These are phyloP conservation scores for Aspergillus olivimuriae DNA, from an alignment of 495 filamentous ascomycete genomes.

Conservation along the genomic window DNA sequence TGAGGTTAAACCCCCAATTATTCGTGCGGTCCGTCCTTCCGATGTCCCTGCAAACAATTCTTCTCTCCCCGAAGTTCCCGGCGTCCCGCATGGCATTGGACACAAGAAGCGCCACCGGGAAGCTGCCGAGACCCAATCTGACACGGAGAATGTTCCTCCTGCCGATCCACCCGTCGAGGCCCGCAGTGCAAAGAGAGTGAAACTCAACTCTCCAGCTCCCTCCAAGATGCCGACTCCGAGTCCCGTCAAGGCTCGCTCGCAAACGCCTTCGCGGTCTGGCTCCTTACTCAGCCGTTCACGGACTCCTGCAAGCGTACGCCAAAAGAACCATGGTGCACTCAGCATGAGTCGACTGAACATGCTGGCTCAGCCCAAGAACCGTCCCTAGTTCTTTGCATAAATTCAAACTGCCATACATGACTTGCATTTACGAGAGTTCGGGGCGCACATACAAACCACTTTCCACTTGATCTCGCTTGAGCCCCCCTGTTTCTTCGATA, in stretches of 20 bases:
- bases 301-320: constrained; percentile 31
- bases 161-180: constrained; percentile 26
- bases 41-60: constrained; percentile 8
- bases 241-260: constrained; percentile 30
- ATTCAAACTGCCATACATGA: background rate
- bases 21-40: constrained; percentile 35
- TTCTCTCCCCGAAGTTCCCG: constrained; percentile 25
- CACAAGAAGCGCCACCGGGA: constrained; percentile 67
- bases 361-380: constrained; percentile 45
- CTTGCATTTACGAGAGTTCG: background rate
- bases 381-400: constrained; percentile 15
- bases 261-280: constrained; percentile 29
- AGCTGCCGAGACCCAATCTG: constrained; percentile 33
- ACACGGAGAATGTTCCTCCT: constrained; percentile 40
- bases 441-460: constrained; percentile 2
- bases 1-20: constrained; percentile 18
- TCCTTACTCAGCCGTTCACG: constrained; percentile 21
- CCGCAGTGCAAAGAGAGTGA: constrained; percentile 39
- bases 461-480: no score
- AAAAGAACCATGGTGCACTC: constrained; percentile 30
- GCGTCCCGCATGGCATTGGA: constrained; percentile 59
- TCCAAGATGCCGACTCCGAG: constrained; percentile 30
- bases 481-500: no score
- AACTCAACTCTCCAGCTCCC: constrained; percentile 32
- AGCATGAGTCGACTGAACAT: constrained; percentile 46